Conservation (phyloP, 2,329 filamentous ascomycete genomes). For the Nigrospora oryzae region DNA sequence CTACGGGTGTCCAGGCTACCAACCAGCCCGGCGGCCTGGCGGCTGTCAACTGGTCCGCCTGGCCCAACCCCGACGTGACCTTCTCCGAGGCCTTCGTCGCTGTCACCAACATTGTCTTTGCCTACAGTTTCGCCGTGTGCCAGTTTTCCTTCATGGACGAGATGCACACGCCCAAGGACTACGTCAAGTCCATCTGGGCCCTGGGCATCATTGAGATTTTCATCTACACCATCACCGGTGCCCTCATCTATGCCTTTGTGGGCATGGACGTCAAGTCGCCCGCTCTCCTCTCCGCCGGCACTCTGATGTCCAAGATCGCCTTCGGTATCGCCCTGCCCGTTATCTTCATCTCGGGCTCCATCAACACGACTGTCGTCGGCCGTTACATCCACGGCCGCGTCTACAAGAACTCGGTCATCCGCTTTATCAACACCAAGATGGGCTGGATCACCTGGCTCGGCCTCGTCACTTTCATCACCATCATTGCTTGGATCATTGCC, state of each 20-base stretch:
- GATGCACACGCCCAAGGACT: slow-evolving; percentile 30
- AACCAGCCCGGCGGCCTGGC: slow-evolving; percentile 6
- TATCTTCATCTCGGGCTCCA: slow-evolving; percentile 56
- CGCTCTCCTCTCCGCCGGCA: slow-evolving; percentile 48
- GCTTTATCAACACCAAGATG: slow-evolving; percentile 23
- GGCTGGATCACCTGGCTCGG: slow-evolving; percentile 41
- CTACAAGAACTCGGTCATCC: slow-evolving; percentile 19
- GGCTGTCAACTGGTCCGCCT: slow-evolving; percentile 20
- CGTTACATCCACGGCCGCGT: slow-evolving; percentile 23
- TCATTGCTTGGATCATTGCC: slow-evolving; percentile 62
- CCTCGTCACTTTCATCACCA: slow-evolving; percentile 49
- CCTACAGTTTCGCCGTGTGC: slow-evolving; percentile 39
- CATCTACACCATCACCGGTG: slow-evolving; percentile 52
- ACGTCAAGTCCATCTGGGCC: slow-evolving; percentile 33
- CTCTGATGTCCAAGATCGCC: slow-evolving; percentile 46
- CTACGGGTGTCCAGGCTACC: slow-evolving; percentile 34
- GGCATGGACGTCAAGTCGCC: slow-evolving; percentile 49
- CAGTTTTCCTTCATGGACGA: slow-evolving; percentile 28
- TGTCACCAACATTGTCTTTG: slow-evolving; percentile 54
- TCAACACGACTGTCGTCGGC: slow-evolving; percentile 49
- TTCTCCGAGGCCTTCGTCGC: slow-evolving; percentile 42
- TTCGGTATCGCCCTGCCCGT: slow-evolving; percentile 56
- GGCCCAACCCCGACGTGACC: slow-evolving; percentile 21
- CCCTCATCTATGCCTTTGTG: slow-evolving; percentile 54
- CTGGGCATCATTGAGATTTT: slow-evolving; percentile 45